Conservation (phyloP, 495 filamentous ascomycete genomes). For the Annulohypoxylon maeteangense region DNA sequence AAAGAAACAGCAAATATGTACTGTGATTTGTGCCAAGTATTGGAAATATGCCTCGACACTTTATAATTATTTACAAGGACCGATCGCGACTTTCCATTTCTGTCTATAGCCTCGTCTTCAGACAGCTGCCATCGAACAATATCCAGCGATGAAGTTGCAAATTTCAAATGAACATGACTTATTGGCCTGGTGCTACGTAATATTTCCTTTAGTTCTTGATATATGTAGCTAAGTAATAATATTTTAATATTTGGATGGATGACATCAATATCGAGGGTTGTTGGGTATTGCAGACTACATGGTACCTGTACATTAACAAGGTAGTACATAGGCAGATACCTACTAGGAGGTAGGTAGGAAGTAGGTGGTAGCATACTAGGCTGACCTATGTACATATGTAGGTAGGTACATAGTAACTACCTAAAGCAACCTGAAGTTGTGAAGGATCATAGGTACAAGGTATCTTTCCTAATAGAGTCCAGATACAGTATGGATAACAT, state of each 20-base stretch:
- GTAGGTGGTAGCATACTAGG: too few relatives aligned
- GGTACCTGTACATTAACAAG: too few relatives aligned
- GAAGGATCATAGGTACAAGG: background rate
- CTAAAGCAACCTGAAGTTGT: too few relatives aligned
- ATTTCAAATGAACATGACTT: background rate
- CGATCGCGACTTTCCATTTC: background rate
- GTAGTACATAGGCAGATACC: too few relatives aligned
- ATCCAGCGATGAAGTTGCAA: background rate
- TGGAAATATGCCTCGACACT: background rate
- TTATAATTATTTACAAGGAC: background rate
- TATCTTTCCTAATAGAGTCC: background rate
- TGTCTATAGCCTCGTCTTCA: background rate
- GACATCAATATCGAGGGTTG: background rate
- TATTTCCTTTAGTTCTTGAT: background rate
- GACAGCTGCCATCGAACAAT: background rate
- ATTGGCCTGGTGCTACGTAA: background rate
- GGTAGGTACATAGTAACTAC: too few relatives aligned
- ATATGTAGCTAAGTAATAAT: background rate
- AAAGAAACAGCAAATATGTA: background rate
- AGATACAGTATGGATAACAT: constrained; percentile 12
- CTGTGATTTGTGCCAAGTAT: constrained; percentile 10
- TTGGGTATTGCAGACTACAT: background rate
- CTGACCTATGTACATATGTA: too few relatives aligned
- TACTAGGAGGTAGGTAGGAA: too few relatives aligned
- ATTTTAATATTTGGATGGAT: background rate